These are phyloP conservation scores for Raphanus hybrid DNA, from an alignment of 441 rosid species.

Conservation along the genomic window DNA sequence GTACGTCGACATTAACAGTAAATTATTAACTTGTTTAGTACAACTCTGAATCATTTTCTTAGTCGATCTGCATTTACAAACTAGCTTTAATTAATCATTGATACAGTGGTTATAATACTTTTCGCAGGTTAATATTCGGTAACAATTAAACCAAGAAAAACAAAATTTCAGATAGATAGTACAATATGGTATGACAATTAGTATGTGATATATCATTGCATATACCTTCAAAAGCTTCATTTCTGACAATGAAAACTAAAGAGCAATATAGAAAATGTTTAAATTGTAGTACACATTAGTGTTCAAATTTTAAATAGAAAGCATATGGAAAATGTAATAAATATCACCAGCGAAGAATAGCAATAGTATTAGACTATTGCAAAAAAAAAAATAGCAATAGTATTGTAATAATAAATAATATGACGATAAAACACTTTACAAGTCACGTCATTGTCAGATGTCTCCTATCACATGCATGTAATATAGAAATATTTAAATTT, in stretches of 20 bases:
- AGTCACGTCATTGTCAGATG: constrained; percentile 23
- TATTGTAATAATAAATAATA: not conserved
- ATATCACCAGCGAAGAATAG: constrained; percentile 3
- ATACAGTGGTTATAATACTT: not conserved
- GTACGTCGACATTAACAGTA: too few species aligned
- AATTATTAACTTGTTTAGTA: not conserved
- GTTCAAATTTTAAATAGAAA: constrained; percentile 19
- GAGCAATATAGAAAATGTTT: not conserved
- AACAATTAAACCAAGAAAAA: not conserved
- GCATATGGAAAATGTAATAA: not conserved
- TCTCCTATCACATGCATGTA: constrained; percentile 8
- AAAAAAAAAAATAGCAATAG: too few species aligned
- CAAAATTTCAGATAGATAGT: not conserved
- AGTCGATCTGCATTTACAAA: not conserved
- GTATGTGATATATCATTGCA: not conserved
- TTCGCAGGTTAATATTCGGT: not conserved
- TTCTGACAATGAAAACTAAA: not conserved
- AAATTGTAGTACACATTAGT: not conserved
- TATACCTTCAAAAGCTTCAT: constrained; percentile 8
- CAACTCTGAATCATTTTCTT: not conserved
- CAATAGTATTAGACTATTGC: not conserved
- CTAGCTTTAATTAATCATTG: not conserved
- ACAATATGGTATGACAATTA: not conserved
- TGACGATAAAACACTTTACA: not conserved
- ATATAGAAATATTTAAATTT: not conserved